Evolutionary conservation across 179 eudicot genomes (phyloP).

Genomic region (Sideroxylon spinosum): DNA sequence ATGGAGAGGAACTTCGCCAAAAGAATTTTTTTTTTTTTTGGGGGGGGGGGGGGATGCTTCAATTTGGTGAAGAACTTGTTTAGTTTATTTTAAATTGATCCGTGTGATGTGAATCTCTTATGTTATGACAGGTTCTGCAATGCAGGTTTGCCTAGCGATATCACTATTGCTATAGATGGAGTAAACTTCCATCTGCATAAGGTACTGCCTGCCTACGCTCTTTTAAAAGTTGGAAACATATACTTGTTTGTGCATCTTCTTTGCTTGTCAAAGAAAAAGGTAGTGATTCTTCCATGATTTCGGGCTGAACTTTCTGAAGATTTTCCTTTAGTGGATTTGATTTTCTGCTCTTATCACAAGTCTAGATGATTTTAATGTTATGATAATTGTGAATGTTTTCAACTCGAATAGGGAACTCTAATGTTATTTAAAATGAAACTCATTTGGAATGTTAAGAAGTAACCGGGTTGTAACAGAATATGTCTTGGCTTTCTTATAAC

Average conservation of each 20-base stretch:
- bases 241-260: not conserved
- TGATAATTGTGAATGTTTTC: not conserved
- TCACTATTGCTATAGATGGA: constrained; percentile 52
- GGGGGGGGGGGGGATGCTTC: not conserved
- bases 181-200: constrained; percentile 76
- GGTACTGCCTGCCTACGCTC: constrained; percentile 32
- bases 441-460: constrained; percentile 9
- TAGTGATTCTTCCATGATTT: not conserved
- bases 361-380: not conserved
- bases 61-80: not conserved
- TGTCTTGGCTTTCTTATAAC: not conserved
- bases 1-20: constrained; percentile 7
- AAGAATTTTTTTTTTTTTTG: too few species aligned
- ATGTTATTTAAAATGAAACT: not conserved
- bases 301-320: not conserved
- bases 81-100: not conserved
- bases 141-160: constrained; percentile 79
- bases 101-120: constrained; percentile 27
- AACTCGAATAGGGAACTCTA: not conserved
- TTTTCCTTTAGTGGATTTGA: not conserved
- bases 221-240: constrained; percentile 6
- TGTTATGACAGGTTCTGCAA: constrained; percentile 77
- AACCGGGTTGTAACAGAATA: not conserved
- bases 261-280: not conserved
- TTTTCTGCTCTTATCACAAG: not conserved